A percentile compares a stretch with the other conserved stretches of the same genome.
These are phyloP conservation scores for Blastomyces gilchristii DNA, from an alignment of 2,329 filamentous ascomycete species.

Conservation along the genomic window DNA sequence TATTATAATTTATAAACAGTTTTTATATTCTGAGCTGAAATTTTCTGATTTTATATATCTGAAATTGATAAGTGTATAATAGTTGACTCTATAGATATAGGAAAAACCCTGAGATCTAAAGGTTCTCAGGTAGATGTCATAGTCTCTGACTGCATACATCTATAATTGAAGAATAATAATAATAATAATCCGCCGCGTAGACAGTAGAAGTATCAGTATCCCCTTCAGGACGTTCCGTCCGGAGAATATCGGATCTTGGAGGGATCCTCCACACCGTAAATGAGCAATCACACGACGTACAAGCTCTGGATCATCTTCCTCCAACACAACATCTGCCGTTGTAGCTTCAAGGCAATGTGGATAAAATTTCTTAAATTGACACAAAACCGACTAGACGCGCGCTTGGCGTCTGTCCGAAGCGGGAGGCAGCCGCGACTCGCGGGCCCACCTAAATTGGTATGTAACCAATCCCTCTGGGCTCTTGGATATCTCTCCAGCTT, in stretches of 20 bases:
- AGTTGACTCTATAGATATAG: no score
- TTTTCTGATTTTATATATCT: no score
- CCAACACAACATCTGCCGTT: neutral
- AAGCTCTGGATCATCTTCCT: neutral
- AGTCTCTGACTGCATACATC: no score
- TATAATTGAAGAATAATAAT: no score
- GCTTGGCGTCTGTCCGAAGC: conserved; percentile 6
- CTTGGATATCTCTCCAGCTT: neutral
- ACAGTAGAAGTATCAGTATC: neutral
- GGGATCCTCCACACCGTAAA: neutral
- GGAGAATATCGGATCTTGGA: neutral
- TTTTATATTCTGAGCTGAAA: no score
- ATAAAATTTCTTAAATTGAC: neutral
- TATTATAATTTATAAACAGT: no score
- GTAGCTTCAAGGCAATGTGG: neutral
- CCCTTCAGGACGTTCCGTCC: neutral
- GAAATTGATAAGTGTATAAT: no score
- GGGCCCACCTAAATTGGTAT: conserved; percentile 3
- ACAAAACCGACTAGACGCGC: conserved; percentile 8
- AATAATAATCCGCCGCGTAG: neutral
- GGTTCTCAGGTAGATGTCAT: no score
- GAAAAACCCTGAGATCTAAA: no score
- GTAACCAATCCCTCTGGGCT: neutral
- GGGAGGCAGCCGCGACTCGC: conserved; percentile 15
- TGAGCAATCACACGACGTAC: neutral